Percentiles rank a stretch among this genome's conserved stretches.
These are phyloP conservation scores for Holtermannia corniformis DNA, from an alignment of 768 basidiomycete species.

Conservation along the genomic window DNA sequence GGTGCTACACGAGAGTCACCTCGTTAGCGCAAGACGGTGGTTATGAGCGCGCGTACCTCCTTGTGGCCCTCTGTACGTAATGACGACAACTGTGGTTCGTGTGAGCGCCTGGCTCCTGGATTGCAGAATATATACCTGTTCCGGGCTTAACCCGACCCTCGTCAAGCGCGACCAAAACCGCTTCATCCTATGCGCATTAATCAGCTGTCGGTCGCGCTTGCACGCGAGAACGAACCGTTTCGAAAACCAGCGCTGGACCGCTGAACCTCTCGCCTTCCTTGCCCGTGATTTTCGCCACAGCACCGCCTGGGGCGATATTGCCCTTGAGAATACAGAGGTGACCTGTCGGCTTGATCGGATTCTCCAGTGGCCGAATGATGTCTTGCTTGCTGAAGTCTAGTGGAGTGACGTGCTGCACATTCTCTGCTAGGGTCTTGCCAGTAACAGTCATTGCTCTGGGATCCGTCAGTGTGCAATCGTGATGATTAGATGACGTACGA, in stretches of 20 bases:
- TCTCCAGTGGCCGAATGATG: constrained; percentile 74
- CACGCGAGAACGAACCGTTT: constrained; percentile 5
- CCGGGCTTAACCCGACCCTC: neutral
- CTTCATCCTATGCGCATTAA: neutral
- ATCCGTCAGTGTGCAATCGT: neutral
- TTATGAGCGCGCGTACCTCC: neutral
- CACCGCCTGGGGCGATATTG: constrained; percentile 86
- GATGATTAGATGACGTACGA: neutral
- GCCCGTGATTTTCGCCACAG: constrained; percentile 94
- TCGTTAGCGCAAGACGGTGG: constrained; percentile 5
- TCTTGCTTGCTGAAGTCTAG: constrained; percentile 62
- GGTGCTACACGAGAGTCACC: constrained; percentile 84
- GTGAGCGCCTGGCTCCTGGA: no score
- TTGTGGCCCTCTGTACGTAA: neutral
- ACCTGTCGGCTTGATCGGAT: constrained; percentile 79
- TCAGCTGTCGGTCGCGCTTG: neutral
- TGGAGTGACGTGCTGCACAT: constrained; percentile 65
- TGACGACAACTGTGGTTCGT: neutral
- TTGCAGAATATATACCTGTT: neutral
- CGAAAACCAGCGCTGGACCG: constrained; percentile 23
- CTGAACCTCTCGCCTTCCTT: constrained; percentile 78
- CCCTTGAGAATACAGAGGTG: constrained; percentile 90
- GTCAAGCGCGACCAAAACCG: neutral
- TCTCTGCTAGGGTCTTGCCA: constrained; percentile 80
- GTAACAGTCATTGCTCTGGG: constrained; percentile 64